Evolutionary conservation across 176 grass and related monocot genomes (phyloP), one percentile per base, ranked within the genome.

Genomic region (Oryza coarctata): DNA sequence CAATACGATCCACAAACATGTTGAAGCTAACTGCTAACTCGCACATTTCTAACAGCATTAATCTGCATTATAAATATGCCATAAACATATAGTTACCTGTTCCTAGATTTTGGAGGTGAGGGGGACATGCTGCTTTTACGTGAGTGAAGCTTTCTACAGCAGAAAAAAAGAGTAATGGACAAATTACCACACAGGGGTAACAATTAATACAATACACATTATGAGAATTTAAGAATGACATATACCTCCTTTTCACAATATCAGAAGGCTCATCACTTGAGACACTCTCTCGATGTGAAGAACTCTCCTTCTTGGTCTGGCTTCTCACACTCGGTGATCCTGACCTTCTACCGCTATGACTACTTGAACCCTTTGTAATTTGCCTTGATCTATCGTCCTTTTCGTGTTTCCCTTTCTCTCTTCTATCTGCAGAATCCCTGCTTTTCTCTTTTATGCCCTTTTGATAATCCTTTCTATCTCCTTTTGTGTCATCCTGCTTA

Each of bases 201-300:
- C 11, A 83, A 82, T 13, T 84, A 38, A 87, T 52, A 64, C 9
- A 65, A 39, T 78, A 84, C 28, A 86, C 8, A 12, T 43, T 36
- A 40, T 5, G 32, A 47, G 3, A 18, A 76, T 35, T 62, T 65
- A 38, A 75, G 69, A 60, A 38, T 89, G 36, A 55, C 12, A 29
- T 25, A 38, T 52, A 91, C 85, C 85, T 89, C 82, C 63, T 91
- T 83, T 89, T 94, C 30, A 45, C 45, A 76, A 71, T 82, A 31
- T 94, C 92, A 77, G 78, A 89, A 89, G 78, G 89, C 31, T 94
- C 92, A 9, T 89, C 87, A 70, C 84, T 87, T 64, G 84, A 87
- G 79, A 83, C 74, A 89, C 86, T 88, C 12, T 81, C 87, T 80
- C 26, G 81, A 80, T 68, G 92, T 78, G 79, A 90, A 57, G 81